phyloP scores from a whole-genome alignment of 2,329 filamentous ascomycete genomes.

The Hypoxylon rubiginosum region DNA sequence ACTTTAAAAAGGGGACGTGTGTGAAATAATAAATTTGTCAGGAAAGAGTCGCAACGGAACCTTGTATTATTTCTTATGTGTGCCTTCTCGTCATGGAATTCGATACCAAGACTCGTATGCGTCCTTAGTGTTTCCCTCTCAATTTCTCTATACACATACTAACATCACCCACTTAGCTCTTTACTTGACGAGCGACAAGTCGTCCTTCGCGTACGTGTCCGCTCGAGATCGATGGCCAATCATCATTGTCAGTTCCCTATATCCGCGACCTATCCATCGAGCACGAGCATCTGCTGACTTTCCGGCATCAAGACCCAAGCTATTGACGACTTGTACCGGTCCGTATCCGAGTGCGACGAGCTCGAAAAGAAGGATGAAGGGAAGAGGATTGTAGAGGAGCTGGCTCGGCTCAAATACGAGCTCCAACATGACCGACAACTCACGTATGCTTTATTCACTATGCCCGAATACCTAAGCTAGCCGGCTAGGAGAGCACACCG shows the following conservation, averaged over 20 bases:
- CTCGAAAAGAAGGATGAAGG: constrained; percentile 80
- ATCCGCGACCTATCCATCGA: not conserved
- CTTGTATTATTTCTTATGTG: not conserved
- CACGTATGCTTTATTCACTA: constrained; percentile 66
- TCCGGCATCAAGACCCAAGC: constrained; percentile 76
- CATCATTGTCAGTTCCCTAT: constrained; percentile 77
- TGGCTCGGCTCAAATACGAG: constrained; percentile 92
- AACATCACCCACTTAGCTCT: constrained; percentile 67
- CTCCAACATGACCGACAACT: constrained; percentile 88
- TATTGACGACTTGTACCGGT: constrained; percentile 93
- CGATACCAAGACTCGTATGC: constrained; percentile 80
- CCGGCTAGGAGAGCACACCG: not conserved
- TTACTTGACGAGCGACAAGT: constrained; percentile 83
- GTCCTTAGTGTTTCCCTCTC: not conserved
- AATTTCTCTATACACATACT: not conserved
- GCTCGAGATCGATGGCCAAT: constrained; percentile 92
- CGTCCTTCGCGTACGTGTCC: constrained; percentile 88
- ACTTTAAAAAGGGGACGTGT: not conserved
- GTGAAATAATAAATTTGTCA: not conserved
- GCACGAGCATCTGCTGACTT: constrained; percentile 7
- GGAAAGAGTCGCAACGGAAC: not conserved
- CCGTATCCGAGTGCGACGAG: constrained; percentile 71
- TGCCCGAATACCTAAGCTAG: not conserved
- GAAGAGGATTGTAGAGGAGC: constrained; percentile 83
- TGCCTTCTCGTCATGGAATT: constrained; percentile 71